Evolutionary conservation across 2,329 filamentous ascomycete species (phyloP), one percentile per base, ranked within the genome.

Genomic region (Saccharata proteae): DNA sequence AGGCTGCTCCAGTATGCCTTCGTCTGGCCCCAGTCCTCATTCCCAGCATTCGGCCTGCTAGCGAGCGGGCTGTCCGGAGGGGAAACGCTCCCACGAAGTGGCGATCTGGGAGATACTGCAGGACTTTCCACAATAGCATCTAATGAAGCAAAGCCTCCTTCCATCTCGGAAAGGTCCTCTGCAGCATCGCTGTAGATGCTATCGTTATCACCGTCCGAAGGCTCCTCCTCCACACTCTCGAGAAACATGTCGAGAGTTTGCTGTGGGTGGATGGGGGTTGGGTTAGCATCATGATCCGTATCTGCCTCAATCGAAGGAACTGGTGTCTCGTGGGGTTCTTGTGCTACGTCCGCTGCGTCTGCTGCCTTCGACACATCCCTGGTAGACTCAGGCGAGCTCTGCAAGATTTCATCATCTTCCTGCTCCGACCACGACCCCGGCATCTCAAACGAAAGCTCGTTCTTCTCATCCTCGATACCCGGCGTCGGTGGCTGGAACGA

Each of bases 181-280:
- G 77, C 77, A 1, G 80, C 80, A 52, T 86, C 81, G 40, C 77
- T 83, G 48, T 82, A 86, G 15, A 81, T 66, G 38, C 69, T 77
- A 29, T 58, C 61, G 35, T 48, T 54, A 24, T 51, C 39, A 46
- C 58, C 43, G 40, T 58, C 49, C 10, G 51, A 54, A 4, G 43
- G 48, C 21, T 51, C 37, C 34, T 24, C 23, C 9, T 26, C n/a
- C 14, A 15, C 12, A n/a, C 19, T 26, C 10, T 33, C 25, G 15
- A 33, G 18, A 12, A 27, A 33, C 7, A 16, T 24, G 11, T 28
- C 31, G 4, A 33, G 16, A n/a, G n/a, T n/a, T n/a, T n/a, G n/a
- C n/a, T n/a, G n/a, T n/a, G n/a, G n/a, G n/a, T n/a, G n/a, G n/a
- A n/a, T n/a, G n/a, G n/a, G n/a, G n/a, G n/a, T n/a, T n/a, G n/a